A percentile compares a stretch with the other conserved stretches of the same genome.
phyloP scores from a whole-genome alignment of 83 land plant species.

The Picea abies region DNA sequence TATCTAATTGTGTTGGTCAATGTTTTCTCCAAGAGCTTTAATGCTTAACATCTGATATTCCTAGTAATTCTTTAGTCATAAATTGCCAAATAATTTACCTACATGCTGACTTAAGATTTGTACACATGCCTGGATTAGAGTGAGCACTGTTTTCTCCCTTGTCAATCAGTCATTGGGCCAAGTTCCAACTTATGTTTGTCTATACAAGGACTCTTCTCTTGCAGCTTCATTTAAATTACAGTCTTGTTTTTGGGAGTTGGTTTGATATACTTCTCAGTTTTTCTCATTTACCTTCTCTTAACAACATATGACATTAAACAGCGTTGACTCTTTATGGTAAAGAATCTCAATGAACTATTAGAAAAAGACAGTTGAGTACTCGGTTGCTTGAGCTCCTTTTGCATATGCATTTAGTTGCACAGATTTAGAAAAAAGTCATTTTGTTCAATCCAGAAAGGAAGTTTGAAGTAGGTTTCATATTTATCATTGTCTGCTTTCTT shows the following conservation, averaged over 20 bases:
- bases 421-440: background rate
- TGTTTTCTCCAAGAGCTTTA: too few relatives aligned
- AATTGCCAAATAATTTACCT: too few relatives aligned
- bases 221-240: background rate
- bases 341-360: background rate
- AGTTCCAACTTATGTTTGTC: background rate
- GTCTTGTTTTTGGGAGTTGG: background rate
- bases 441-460: background rate
- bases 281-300: background rate
- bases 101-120: background rate
- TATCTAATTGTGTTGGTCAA: too few relatives aligned
- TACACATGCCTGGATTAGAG: background rate
- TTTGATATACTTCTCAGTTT: background rate
- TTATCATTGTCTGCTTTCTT: background rate
- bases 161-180: background rate
- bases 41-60: too few relatives aligned
- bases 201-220: background rate
- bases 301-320: background rate
- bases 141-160: background rate
- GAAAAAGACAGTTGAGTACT: background rate
- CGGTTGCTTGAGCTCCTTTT: background rate
- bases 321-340: background rate
- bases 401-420: background rate
- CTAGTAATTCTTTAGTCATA: too few relatives aligned
- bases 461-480: background rate